These are phyloP conservation scores for Fusarium sublunatum DNA, from an alignment of 2,329 filamentous ascomycete genomes.

Conservation along the genomic window DNA sequence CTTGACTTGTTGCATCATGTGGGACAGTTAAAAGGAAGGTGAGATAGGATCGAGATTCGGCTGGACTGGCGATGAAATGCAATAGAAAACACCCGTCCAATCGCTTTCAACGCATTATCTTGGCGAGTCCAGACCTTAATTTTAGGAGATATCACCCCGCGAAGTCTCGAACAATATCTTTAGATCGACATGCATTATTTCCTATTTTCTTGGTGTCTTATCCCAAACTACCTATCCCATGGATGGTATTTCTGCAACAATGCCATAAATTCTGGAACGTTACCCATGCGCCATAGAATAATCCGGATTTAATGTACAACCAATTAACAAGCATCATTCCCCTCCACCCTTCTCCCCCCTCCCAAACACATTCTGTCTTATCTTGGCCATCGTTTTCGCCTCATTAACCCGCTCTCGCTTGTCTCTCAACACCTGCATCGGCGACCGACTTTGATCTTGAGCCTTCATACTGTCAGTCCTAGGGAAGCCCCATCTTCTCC, in stretches of 20 bases:
- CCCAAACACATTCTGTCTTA: slow-evolving; percentile 20
- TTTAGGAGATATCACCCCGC: slow-evolving; percentile 2
- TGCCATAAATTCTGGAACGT: slow-evolving; percentile 17
- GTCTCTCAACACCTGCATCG: slow-evolving; percentile 31
- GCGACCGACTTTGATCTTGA: slow-evolving; percentile 18
- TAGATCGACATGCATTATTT: slow-evolving; percentile 20
- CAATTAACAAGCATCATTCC: slow-evolving; percentile 4
- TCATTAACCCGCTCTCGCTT: slow-evolving; percentile 25
- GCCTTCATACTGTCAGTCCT: slow-evolving; percentile 31
- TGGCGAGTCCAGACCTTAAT: background rate
- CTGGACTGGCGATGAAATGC: slow-evolving; percentile 1
- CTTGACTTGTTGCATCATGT: slow-evolving; percentile 12
- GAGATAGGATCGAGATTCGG: slow-evolving; percentile 32
- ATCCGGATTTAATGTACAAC: background rate
- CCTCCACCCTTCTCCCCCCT: slow-evolving; percentile 17
- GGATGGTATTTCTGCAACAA: slow-evolving; percentile 2
- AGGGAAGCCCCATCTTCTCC: slow-evolving; percentile 30
- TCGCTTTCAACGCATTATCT: background rate
- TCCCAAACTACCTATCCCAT: background rate
- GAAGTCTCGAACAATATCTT: background rate
- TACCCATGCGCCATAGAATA: slow-evolving; percentile 2
- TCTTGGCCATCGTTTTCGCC: slow-evolving; percentile 24
- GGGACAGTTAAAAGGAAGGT: slow-evolving; percentile 9
- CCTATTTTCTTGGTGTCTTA: slow-evolving; percentile 1
- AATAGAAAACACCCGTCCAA: background rate